Percentiles rank a stretch among this genome's conserved stretches.
These are phyloP conservation scores for Silene vulgaris DNA, from an alignment of 179 eudicot species.

Conservation along the genomic window DNA sequence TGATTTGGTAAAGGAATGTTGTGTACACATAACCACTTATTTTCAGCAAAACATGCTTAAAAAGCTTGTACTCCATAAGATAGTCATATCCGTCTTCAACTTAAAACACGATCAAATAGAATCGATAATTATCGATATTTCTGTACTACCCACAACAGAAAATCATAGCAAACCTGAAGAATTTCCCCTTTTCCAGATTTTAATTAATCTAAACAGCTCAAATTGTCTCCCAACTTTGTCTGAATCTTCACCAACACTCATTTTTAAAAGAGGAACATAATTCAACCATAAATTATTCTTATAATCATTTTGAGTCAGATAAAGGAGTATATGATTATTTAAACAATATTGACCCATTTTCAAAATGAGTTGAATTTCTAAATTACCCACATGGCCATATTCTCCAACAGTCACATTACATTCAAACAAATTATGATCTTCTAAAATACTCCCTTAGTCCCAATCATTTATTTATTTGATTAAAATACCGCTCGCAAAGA, in stretches of 20 bases:
- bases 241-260: slow-evolving; percentile 41
- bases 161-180: slow-evolving; percentile 26
- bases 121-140: slow-evolving; percentile 17
- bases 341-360: background rate
- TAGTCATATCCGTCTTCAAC: too few relatives aligned
- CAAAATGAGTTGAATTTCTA: background rate
- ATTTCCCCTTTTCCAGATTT: slow-evolving; percentile 21
- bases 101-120: too few relatives aligned
- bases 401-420: slow-evolving; percentile 1
- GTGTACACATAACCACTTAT: slow-evolving; percentile 22
- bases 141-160: slow-evolving; percentile 28
- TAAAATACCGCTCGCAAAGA: too few relatives aligned
- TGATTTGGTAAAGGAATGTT: slow-evolving; percentile 11
- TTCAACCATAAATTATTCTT: slow-evolving; percentile 16
- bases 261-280: slow-evolving; percentile 21
- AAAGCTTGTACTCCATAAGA: slow-evolving; percentile 3
- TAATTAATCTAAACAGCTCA: slow-evolving; percentile 25
- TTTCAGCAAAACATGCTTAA: slow-evolving; percentile 21
- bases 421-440: background rate
- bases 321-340: slow-evolving; percentile 21
- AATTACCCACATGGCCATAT: background rate
- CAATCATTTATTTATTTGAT: too few relatives aligned
- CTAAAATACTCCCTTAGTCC: background rate
- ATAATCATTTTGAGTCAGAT: slow-evolving; percentile 19
- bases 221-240: slow-evolving; percentile 33